These are phyloP conservation scores for Myochromella boudieri DNA, from an alignment of 768 basidiomycete genomes.

Conservation along the genomic window DNA sequence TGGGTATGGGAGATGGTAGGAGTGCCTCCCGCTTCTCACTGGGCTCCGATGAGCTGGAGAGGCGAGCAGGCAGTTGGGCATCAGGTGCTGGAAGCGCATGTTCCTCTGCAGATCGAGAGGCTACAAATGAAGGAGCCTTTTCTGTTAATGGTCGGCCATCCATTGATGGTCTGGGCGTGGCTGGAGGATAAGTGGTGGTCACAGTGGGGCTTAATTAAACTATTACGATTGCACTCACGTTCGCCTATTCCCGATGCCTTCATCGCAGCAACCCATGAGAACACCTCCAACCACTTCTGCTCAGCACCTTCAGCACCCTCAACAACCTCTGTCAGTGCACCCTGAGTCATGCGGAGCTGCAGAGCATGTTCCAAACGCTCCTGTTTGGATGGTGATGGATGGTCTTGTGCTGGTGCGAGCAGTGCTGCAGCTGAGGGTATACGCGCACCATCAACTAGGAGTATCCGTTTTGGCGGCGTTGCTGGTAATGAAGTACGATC, in stretches of 20 bases:
- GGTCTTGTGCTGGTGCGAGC: conserved; percentile 45
- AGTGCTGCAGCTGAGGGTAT: conserved; percentile 44
- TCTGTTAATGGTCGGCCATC: conserved; percentile 14
- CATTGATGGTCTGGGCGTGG: conserved; percentile 16
- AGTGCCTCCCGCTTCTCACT: conserved; percentile 14
- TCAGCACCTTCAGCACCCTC: conserved; percentile 87
- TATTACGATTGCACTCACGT: conserved; percentile 2
- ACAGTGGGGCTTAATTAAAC: background rate
- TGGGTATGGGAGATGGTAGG: conserved; percentile 38
- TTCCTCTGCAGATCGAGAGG: background rate
- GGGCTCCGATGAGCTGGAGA: background rate
- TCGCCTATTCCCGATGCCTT: conserved; percentile 23
- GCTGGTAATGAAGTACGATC: conserved; percentile 4
- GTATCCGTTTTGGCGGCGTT: conserved; percentile 6
- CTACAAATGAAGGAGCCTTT: conserved; percentile 9
- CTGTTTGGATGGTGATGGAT: conserved; percentile 47
- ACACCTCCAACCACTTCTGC: conserved; percentile 78
- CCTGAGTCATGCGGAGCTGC: conserved; percentile 85
- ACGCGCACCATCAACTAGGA: conserved; percentile 21
- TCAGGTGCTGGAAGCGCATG: background rate
- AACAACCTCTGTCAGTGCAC: conserved; percentile 75
- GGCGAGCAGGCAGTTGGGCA: background rate
- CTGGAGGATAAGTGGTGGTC: background rate
- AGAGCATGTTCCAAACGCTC: conserved; percentile 77
- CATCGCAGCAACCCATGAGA: conserved; percentile 79